Evolutionary conservation across 2,329 filamentous ascomycete genomes (phyloP), one percentile per base, ranked within the genome.

Genomic region (Diaporthe capsici): DNA sequence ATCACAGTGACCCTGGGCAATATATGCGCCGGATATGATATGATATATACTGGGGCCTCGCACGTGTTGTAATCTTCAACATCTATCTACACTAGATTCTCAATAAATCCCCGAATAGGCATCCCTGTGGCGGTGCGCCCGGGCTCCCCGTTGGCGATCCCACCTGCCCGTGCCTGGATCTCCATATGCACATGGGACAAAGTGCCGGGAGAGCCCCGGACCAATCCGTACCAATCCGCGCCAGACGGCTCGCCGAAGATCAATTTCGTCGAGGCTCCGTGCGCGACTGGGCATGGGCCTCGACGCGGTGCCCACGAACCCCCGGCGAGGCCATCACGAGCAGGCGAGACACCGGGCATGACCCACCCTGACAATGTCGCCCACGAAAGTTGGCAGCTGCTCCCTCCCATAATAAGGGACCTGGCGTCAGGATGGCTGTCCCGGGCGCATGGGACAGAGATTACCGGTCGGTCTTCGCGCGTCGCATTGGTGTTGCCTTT

Each of bases 281-380:
- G 65, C 65, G 65, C 47, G 47, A 55, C 65, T 68, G 34, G n/a
- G 47, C 47, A 68, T 68, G 65, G 65, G 65, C 63, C 63, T 68
- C 31, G 63, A 20, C 31, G 44, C 22, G 28, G 47, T n/a, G 65
- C 15, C 22, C 8, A 28, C 65, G 31, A 68, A n/a, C 44, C 47
- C 65, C 65, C 65, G 65, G 65, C 65, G 65, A 68, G 44, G 65
- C 65, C 47, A 39, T 68, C 65, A 68, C 31, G 31, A 68, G 31
- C 31, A 68, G 65, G 17, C 47, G 47, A 53, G 31, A 37, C 31
- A 37, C 34, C 22, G 65, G 65, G 31, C 47, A 5, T 39, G 65
- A 39, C 65, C 65, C 65, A 55, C 65, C 47, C 65, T 68, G 65
- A 68, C 47, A 68, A 53, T 68, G 31, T 34, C 49, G 65, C 65